Evolutionary conservation across 768 basidiomycete species (phyloP), one percentile per base, ranked within the genome.

Genomic region (Lyophyllum shimeji): DNA sequence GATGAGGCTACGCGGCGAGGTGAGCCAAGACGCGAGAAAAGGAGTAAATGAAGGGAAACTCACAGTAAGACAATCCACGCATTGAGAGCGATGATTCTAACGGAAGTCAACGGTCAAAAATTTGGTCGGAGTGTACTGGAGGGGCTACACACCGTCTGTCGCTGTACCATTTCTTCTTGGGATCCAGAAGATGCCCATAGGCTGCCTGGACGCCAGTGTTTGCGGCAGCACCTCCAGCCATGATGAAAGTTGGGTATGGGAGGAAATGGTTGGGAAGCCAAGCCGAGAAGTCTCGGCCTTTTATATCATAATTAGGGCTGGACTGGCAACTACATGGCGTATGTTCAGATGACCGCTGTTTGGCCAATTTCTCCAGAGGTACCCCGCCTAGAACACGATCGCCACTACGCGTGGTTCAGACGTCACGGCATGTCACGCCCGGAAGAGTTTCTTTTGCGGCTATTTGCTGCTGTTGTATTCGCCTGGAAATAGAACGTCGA

Each of bases 81-180:
- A 65, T 91, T 82, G 61, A 90, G 82, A 40, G 62, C 52, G 52
- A 89, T 83, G 62, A 88, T 65, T 55, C 86, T 87, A 52, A 24
- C 15, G 39, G 48, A 47, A 31, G 21, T n/a, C 25, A 11, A 46
- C 20, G 39, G 39, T 50, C 27, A 43, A 42, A 42, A 50, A 20
- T 44, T 3, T 27, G 20, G 29, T 18, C 23, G 15, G 12, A 2
- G 18, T 15, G 18, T 7, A 20, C 29, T 18, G 29, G 53, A 37
- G 18, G 34, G 27, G 31, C 29, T n/a, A 46, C 44, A 46, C 62
- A 85, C 85, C 88, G 77, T 69, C 69, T 81, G 76, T 90, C 90
- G 73, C 85, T 89, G 71, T 86, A 87, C 89, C 89, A 90, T 65
- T 76, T 88, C 67, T 84, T 76, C 55, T 67, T 81, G 12, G 85